Base-by-base conservation (phyloP, 352 stramenopile species). In the Phytophthora kernoviae region DNA sequence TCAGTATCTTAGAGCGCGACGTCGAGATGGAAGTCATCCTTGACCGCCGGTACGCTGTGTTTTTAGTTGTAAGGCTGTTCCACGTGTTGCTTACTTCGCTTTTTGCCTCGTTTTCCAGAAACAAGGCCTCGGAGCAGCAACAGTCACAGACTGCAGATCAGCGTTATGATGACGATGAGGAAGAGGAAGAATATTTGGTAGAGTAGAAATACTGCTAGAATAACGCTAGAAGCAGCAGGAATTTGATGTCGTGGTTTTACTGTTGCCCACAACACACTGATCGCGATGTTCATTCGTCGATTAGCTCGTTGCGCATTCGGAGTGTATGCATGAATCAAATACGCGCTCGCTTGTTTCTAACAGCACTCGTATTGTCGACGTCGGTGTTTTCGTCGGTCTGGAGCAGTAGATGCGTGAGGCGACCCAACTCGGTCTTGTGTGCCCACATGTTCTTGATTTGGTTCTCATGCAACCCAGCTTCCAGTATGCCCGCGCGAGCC, bases 1-100 rank as follows among this genome's bases (percentile, higher is more conserved):
- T 88, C 42, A 64, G 68, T 17, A 79, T 62, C 14, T 73, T 95
- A 34, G 87, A 95, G 62, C 87, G 84, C 40, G 81, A 95, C 40
- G 83, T 95, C 39, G 84, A 94, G 66, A 95, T 95, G 83, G 87
- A 95, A 53, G 80, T 95, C 18, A 77, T 92, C 40, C 79, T 92
- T 60, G 76, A 58, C n/a, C 71, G 76, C 43, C 72, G 62, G 81
- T 91, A 61, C 37, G 46, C 30, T 4, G 40, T 22, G 18, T 12
- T 39, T 44, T 22, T 17, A 17, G 30, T 11, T 24, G 17, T 18
- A 24, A 15, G 5, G 37, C 47, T 32, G 22, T 10, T 42, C 46
- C 22, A 27, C 6, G 37, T 9, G 24, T 36, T 54, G 33, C 21
- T 57, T 21, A 5, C 8, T 24, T 11, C 47, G 36, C 20, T 52